Conservation (phyloP, 2,329 filamentous ascomycete species). For the Phaeosphaeria sp. region DNA sequence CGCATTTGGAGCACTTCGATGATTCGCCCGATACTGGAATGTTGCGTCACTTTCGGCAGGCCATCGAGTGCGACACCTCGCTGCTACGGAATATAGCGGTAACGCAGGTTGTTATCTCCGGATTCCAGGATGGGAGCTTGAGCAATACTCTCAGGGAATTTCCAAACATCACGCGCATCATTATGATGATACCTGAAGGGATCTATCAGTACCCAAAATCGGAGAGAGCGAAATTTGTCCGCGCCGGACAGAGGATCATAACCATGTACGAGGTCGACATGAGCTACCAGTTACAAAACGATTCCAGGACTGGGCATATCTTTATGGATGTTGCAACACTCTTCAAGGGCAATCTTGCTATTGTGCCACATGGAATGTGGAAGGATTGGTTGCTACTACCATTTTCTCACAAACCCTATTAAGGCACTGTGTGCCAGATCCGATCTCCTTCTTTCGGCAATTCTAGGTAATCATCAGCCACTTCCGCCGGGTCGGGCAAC, state of each 20-base stretch:
- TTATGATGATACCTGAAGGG: slow-evolving; percentile 23
- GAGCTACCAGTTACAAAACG: slow-evolving; percentile 1
- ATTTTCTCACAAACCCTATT: neutral
- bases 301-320: slow-evolving; percentile 2
- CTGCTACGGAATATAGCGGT: slow-evolving; percentile 18
- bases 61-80: slow-evolving; percentile 11
- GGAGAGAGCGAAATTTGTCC: slow-evolving; percentile 19
- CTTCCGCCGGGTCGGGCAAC: slow-evolving; percentile 42
- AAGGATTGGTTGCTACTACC: neutral
- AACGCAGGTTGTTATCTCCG: slow-evolving; percentile 19
- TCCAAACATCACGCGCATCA: slow-evolving; percentile 20
- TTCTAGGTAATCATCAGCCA: slow-evolving; percentile 50
- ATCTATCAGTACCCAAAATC: neutral
- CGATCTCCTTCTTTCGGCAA: slow-evolving; percentile 44
- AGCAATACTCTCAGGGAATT: slow-evolving; percentile 26
- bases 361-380: neutral
- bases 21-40: slow-evolving; percentile 26
- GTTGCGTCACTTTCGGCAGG: slow-evolving; percentile 24
- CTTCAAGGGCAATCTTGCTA: neutral
- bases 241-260: slow-evolving; percentile 25
- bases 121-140: slow-evolving; percentile 22
- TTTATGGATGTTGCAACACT: slow-evolving; percentile 20
- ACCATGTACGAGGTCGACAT: slow-evolving; percentile 23
- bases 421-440: slow-evolving; percentile 34
- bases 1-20: slow-evolving; percentile 21